phyloP scores from a whole-genome alignment of 2,329 filamentous ascomycete genomes.

The Tolypocladium tundrense region DNA sequence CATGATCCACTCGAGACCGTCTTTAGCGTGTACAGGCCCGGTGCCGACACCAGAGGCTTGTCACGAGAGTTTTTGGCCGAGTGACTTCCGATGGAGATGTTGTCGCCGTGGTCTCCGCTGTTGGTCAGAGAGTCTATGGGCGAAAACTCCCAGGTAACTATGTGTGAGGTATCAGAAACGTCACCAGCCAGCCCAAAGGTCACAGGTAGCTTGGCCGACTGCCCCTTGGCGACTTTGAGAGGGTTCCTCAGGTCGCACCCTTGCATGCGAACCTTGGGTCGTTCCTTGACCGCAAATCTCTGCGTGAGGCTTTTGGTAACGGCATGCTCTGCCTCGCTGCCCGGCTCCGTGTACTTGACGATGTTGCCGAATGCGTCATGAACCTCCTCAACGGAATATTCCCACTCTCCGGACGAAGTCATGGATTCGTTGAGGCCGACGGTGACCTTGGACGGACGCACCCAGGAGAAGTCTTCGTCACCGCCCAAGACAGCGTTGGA shows the following conservation, averaged over 20 bases:
- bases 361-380: constrained; percentile 83
- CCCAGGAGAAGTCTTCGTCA: constrained; percentile 70
- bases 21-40: constrained; percentile 79
- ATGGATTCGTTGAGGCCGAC: constrained; percentile 90
- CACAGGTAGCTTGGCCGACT: constrained; percentile 58
- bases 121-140: constrained; percentile 59
- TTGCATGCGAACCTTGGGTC: constrained; percentile 60
- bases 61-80: constrained; percentile 52
- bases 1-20: constrained; percentile 74
- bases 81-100: constrained; percentile 46
- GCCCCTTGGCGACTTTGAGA: constrained; percentile 72
- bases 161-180: constrained; percentile 53
- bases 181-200: constrained; percentile 54
- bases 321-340: constrained; percentile 59
- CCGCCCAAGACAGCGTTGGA: constrained; percentile 50
- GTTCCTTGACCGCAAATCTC: constrained; percentile 75
- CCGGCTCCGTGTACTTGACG: constrained; percentile 57
- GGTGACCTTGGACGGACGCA: constrained; percentile 59
- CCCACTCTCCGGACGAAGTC: constrained; percentile 67
- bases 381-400: constrained; percentile 85
- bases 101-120: constrained; percentile 57
- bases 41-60: constrained; percentile 57
- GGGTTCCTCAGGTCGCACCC: constrained; percentile 74
- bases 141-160: constrained; percentile 73
- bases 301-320: constrained; percentile 59